Percentiles rank a stretch among this genome's conserved stretches.
Conservation (phyloP, 2,329 filamentous ascomycete genomes). For the Pyrenophora teres region DNA sequence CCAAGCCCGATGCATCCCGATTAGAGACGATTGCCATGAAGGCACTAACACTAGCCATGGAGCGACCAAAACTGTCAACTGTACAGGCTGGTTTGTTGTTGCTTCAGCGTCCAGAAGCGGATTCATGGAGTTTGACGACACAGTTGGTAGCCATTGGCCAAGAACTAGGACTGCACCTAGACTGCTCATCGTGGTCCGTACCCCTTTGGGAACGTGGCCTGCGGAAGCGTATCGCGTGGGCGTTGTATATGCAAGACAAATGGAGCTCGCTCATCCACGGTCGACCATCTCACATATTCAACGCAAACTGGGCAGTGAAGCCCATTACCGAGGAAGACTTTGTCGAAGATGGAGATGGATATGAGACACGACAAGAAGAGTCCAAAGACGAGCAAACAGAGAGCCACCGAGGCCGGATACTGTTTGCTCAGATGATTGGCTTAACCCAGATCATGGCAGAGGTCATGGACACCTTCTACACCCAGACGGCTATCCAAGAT, state of each 20-base stretch:
- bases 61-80: constrained; percentile 79
- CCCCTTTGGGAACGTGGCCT: constrained; percentile 85
- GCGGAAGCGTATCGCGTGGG: constrained; percentile 86
- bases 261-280: constrained; percentile 88
- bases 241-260: constrained; percentile 91
- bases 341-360: constrained; percentile 63
- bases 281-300: constrained; percentile 76
- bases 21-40: constrained; percentile 75
- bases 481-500: constrained; percentile 72
- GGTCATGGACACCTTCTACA: constrained; percentile 83
- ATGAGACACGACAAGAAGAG: constrained; percentile 55
- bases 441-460: constrained; percentile 77
- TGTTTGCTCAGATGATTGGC: constrained; percentile 77
- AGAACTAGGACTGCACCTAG: constrained; percentile 85
- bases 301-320: constrained; percentile 76
- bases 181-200: constrained; percentile 86
- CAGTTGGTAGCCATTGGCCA: constrained; percentile 86
- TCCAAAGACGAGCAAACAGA: constrained; percentile 64
- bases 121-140: constrained; percentile 83
- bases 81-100: constrained; percentile 77
- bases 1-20: constrained; percentile 72
- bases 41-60: constrained; percentile 76
- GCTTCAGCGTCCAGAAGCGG: constrained; percentile 74
- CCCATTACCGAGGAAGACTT: constrained; percentile 70
- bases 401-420: constrained; percentile 67